Evolutionary conservation across 2,329 filamentous ascomycete genomes (phyloP).

Genomic region (Claviceps digitariae): DNA sequence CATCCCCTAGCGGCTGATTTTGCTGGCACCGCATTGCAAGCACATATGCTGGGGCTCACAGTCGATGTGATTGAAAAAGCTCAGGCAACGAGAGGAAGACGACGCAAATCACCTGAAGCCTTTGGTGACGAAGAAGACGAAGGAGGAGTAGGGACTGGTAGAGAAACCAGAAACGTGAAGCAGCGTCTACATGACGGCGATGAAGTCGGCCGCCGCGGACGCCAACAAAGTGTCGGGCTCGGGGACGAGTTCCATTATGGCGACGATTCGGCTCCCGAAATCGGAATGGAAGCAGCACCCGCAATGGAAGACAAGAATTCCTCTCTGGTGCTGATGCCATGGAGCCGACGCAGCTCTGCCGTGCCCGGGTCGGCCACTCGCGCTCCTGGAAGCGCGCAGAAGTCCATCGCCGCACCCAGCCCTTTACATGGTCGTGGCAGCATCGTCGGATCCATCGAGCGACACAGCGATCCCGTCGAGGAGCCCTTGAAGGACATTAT

Average conservation of each 20-base stretch:
- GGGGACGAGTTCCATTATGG: constrained; percentile 20
- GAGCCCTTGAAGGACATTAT: constrained; percentile 21
- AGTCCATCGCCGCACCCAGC: constrained; percentile 19
- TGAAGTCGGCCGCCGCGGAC: constrained; percentile 17
- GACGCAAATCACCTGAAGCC: constrained; percentile 30
- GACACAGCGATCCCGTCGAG: constrained; percentile 30
- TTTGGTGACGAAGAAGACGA: constrained; percentile 23
- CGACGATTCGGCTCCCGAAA: constrained; percentile 41
- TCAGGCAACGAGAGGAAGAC: constrained; percentile 15
- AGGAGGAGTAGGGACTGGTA: background rate
- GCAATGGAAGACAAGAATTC: constrained; percentile 54
- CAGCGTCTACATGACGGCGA: constrained; percentile 17
- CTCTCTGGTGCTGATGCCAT: constrained; percentile 36
- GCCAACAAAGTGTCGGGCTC: constrained; percentile 10
- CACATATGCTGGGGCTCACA: constrained; percentile 14
- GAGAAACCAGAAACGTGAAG: constrained; percentile 23
- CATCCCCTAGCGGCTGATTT: constrained; percentile 31
- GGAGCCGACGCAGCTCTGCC: constrained; percentile 34
- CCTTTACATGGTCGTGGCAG: constrained; percentile 25
- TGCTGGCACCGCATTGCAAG: constrained; percentile 31
- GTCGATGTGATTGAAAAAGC: constrained; percentile 10
- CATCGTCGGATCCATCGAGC: constrained; percentile 27
- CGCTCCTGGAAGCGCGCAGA: constrained; percentile 24
- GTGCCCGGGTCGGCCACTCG: constrained; percentile 33
- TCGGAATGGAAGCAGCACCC: constrained; percentile 54